Conservation (phyloP, 1,139 yeast genomes). For the Protomyces pachydermus region DNA sequence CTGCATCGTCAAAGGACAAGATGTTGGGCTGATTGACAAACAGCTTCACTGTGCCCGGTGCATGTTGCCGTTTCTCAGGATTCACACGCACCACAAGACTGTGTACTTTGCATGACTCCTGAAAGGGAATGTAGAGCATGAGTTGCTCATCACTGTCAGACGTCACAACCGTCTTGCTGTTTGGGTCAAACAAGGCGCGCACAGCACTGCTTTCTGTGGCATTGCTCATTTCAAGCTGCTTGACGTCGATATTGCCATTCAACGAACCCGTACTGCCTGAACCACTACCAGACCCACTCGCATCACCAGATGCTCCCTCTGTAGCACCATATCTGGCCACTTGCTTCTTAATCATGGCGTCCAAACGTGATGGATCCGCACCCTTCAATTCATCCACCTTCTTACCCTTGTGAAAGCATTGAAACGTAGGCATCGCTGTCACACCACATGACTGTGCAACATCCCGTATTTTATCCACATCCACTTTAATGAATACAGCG, state of each 20-base stretch:
- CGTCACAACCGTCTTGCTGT: conserved; percentile 6
- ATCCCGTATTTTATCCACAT: conserved; percentile 66
- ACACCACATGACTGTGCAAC: conserved; percentile 36
- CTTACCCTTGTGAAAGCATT: conserved; percentile 65
- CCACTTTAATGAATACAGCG: conserved; percentile 63
- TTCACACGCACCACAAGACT: conserved; percentile 10
- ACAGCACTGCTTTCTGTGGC: conserved; percentile 4
- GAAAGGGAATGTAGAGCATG: conserved; percentile 29
- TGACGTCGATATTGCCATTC: conserved; percentile 14
- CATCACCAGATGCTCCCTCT: not conserved
- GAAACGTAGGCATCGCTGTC: conserved; percentile 58
- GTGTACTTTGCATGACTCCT: conserved; percentile 25
- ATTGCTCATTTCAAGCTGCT: conserved; percentile 14
- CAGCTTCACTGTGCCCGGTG: conserved; percentile 26
- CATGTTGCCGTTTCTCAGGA: conserved; percentile 8
- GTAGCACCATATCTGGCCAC: not conserved
- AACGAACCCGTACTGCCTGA: conserved; percentile 1
- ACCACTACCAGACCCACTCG: not conserved
- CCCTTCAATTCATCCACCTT: conserved; percentile 64
- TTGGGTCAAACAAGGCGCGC: conserved; percentile 11
- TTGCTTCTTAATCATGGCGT: conserved; percentile 17
- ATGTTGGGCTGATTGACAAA: conserved; percentile 25
- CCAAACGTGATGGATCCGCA: conserved; percentile 47
- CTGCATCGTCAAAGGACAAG: conserved; percentile 30
- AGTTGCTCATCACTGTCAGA: conserved; percentile 31